These are phyloP conservation scores for Zygotorulaspora florentina DNA, from an alignment of 805 yeast genomes.

Conservation along the genomic window DNA sequence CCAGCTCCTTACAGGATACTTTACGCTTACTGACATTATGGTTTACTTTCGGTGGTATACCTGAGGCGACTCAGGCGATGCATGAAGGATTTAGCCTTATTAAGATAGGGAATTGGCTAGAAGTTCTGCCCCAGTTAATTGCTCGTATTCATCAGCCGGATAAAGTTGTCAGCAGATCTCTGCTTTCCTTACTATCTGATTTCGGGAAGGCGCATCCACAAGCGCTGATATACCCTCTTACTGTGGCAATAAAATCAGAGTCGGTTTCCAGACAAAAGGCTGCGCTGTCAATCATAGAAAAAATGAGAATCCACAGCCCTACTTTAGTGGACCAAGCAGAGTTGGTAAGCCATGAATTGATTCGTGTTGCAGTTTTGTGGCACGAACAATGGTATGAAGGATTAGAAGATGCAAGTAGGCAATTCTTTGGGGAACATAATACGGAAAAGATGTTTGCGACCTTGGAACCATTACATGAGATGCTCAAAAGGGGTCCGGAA, in stretches of 20 bases:
- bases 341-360: slow-evolving; percentile 86
- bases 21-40: slow-evolving; percentile 84
- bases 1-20: slow-evolving; percentile 90
- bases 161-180: slow-evolving; percentile 71
- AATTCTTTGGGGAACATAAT: slow-evolving; percentile 90
- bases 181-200: slow-evolving; percentile 76
- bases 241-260: slow-evolving; percentile 93
- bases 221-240: slow-evolving; percentile 89
- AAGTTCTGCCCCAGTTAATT: slow-evolving; percentile 91
- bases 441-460: slow-evolving; percentile 92
- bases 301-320: slow-evolving; percentile 86
- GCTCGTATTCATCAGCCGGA: slow-evolving; percentile 96
- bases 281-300: slow-evolving; percentile 85
- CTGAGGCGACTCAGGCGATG: slow-evolving; percentile 88
- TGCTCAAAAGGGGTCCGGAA: slow-evolving; percentile 83
- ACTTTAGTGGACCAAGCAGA: slow-evolving; percentile 86
- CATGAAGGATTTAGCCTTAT: slow-evolving; percentile 87
- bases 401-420: slow-evolving; percentile 90
- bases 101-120: slow-evolving; percentile 88
- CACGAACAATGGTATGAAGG: slow-evolving; percentile 98
- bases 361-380: slow-evolving; percentile 94
- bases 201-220: slow-evolving; percentile 96
- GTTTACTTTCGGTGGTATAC: slow-evolving; percentile 93
- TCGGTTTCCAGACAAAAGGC: slow-evolving; percentile 86
- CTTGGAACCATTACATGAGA: slow-evolving; percentile 80